Percentiles rank a stretch among this genome's conserved stretches.
Evolutionary conservation across 2,329 filamentous ascomycete genomes (phyloP).

Genomic region (Thielaviopsis musarum): DNA sequence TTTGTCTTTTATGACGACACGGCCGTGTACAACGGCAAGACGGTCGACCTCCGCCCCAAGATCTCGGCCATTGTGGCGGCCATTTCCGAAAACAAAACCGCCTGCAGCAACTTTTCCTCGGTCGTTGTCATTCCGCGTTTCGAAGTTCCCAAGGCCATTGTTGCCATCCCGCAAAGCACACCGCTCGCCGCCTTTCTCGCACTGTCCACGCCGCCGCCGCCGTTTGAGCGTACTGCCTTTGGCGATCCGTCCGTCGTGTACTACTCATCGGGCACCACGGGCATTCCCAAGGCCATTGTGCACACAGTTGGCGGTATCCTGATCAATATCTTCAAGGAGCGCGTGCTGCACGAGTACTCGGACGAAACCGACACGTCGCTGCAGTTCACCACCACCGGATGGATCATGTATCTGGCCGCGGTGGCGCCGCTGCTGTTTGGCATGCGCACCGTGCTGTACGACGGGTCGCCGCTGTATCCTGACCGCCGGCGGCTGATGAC

Average conservation of each 20-base stretch:
- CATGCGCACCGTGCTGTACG: slow-evolving; percentile 52
- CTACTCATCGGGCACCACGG: slow-evolving; percentile 69
- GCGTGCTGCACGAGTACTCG: slow-evolving; percentile 29
- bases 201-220: not conserved
- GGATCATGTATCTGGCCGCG: slow-evolving; percentile 71
- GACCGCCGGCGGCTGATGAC: slow-evolving; percentile 45
- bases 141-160: slow-evolving; percentile 39
- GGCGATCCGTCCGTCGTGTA: slow-evolving; percentile 62
- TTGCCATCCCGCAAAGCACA: slow-evolving; percentile 29
- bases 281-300: slow-evolving; percentile 71
- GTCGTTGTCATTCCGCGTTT: slow-evolving; percentile 54
- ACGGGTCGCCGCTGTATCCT: slow-evolving; percentile 65
- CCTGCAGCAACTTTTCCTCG: slow-evolving; percentile 41
- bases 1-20: slow-evolving; percentile 75
- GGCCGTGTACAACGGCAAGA: slow-evolving; percentile 64
- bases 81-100: slow-evolving; percentile 47
- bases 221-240: slow-evolving; percentile 39
- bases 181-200: slow-evolving; percentile 29
- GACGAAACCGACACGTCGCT: slow-evolving; percentile 25
- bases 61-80: slow-evolving; percentile 50
- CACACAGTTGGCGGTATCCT: slow-evolving; percentile 54
- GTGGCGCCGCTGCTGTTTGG: slow-evolving; percentile 44
- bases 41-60: slow-evolving; percentile 53
- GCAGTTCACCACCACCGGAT: slow-evolving; percentile 54
- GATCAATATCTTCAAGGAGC: slow-evolving; percentile 41